Evolutionary conservation across 805 yeast species (phyloP).

Genomic region (Wickerhamiella azyma): DNA sequence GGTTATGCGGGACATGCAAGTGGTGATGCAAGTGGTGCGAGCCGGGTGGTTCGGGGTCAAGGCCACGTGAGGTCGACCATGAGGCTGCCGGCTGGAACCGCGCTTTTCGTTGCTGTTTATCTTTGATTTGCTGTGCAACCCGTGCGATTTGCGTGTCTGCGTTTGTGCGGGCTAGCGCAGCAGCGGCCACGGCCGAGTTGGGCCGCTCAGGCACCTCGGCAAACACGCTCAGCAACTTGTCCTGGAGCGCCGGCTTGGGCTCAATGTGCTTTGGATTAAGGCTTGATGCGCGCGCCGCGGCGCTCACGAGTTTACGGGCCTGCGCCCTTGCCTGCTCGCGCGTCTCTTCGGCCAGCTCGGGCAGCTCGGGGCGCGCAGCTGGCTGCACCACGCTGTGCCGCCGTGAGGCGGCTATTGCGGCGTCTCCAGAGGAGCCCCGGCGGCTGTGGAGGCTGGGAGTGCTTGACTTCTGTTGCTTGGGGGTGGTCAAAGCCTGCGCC

Average conservation of each 20-base stretch:
- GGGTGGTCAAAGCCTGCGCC: neutral
- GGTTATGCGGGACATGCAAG: slow-evolving; percentile 5
- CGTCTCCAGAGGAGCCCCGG: neutral
- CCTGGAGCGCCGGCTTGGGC: slow-evolving; percentile 10
- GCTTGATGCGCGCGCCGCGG: slow-evolving; percentile 17
- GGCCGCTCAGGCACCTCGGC: neutral
- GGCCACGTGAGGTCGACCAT: slow-evolving; percentile 11
- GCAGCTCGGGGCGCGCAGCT: neutral
- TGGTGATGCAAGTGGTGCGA: slow-evolving; percentile 7
- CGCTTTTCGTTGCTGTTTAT: slow-evolving; percentile 7
- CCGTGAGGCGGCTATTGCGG: neutral
- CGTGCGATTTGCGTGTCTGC: slow-evolving; percentile 14
- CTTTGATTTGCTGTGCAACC: slow-evolving; percentile 11
- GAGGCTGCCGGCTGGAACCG: slow-evolving; percentile 16
- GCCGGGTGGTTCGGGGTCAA: neutral
- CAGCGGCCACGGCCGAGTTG: slow-evolving; percentile 11
- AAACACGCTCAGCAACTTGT: neutral
- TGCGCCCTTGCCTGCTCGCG: neutral
- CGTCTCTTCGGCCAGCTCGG: neutral
- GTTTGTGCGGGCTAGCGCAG: slow-evolving; percentile 14
- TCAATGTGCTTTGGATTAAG: slow-evolving; percentile 11
- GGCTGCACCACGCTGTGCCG: neutral
- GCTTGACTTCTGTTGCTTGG: neutral
- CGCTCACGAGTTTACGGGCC: neutral
- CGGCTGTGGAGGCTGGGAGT: neutral